A percentile compares a stretch with the other conserved stretches of the same genome.
Conservation (phyloP, 768 basidiomycete genomes). For the Clitopilus passeckerianus region DNA sequence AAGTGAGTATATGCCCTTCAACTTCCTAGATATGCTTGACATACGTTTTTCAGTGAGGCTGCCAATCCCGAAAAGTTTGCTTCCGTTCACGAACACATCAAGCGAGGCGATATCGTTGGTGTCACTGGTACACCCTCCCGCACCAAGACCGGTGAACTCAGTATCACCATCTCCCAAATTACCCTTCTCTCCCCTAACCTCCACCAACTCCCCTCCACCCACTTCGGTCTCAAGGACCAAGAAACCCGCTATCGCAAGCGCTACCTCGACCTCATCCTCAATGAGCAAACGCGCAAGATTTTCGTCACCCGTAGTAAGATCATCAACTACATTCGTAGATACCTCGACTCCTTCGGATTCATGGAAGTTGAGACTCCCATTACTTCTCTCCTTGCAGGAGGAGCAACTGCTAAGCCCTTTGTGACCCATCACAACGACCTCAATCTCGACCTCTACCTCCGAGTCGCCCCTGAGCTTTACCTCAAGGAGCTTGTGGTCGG, state of each 20-base stretch:
- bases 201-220: conserved; percentile 89
- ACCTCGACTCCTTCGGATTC: conserved; percentile 87
- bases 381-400: conserved; percentile 94
- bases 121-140: conserved; percentile 86
- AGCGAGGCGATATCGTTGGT: conserved; percentile 94
- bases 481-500: conserved; percentile 97
- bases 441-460: conserved; percentile 92
- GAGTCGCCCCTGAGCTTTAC: conserved; percentile 96
- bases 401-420: conserved; percentile 98
- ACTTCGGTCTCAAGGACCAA: conserved; percentile 95
- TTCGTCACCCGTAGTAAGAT: conserved; percentile 88
- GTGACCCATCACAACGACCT: conserved; percentile 99
- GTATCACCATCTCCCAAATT: conserved; percentile 77
- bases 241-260: conserved; percentile 98
- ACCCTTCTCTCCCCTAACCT: conserved; percentile 92
- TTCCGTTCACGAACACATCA: conserved; percentile 78
- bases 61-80: conserved; percentile 60
- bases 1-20: conserved; percentile 42
- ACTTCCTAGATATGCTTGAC: neutral
- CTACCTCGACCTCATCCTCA: conserved; percentile 96
- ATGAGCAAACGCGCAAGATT: conserved; percentile 80
- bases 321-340: conserved; percentile 90
- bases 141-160: conserved; percentile 94
- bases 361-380: conserved; percentile 99
- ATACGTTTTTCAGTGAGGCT: conserved; percentile 45